phyloP scores from a whole-genome alignment of 169 alveolate genomes.

The Babesia ovis region DNA sequence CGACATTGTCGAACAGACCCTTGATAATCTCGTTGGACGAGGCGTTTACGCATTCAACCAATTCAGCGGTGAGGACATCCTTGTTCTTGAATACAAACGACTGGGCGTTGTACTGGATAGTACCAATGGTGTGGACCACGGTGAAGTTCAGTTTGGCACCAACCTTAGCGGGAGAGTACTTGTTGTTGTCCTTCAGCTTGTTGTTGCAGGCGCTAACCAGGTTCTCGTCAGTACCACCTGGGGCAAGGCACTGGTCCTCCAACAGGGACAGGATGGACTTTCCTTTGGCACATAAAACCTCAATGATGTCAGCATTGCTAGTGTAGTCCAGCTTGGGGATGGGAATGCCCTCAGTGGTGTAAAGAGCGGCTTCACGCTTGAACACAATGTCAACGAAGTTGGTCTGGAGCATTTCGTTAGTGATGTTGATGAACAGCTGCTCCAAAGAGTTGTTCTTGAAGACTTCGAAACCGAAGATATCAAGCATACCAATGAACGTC shows the following conservation, averaged over 20 bases:
- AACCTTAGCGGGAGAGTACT: constrained; percentile 82
- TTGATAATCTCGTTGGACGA: constrained; percentile 77
- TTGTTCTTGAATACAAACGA: constrained; percentile 83
- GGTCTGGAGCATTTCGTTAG: constrained; percentile 94
- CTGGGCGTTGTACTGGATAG: constrained; percentile 78
- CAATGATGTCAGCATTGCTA: constrained; percentile 74
- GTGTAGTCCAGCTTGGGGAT: constrained; percentile 81
- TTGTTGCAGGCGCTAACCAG: constrained; percentile 78
- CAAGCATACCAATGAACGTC: constrained; percentile 92
- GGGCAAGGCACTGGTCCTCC: constrained; percentile 91
- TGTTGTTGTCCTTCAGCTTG: constrained; percentile 67
- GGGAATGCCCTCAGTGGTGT: constrained; percentile 84
- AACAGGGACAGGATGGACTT: constrained; percentile 80
- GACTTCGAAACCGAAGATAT: constrained; percentile 96
- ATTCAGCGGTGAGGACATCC: constrained; percentile 86
- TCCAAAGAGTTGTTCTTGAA: constrained; percentile 93
- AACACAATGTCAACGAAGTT: constrained; percentile 93
- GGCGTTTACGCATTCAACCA: constrained; percentile 83
- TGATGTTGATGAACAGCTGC: constrained; percentile 93
- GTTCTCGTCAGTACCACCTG: constrained; percentile 88
- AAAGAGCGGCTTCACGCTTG: constrained; percentile 88
- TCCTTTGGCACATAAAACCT: constrained; percentile 70
- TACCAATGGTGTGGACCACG: constrained; percentile 83
- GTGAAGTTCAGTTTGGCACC: constrained; percentile 81
- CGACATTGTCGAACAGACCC: constrained; percentile 81